Base-by-base conservation (phyloP, 768 basidiomycete genomes). In the Paxillus involutus region DNA sequence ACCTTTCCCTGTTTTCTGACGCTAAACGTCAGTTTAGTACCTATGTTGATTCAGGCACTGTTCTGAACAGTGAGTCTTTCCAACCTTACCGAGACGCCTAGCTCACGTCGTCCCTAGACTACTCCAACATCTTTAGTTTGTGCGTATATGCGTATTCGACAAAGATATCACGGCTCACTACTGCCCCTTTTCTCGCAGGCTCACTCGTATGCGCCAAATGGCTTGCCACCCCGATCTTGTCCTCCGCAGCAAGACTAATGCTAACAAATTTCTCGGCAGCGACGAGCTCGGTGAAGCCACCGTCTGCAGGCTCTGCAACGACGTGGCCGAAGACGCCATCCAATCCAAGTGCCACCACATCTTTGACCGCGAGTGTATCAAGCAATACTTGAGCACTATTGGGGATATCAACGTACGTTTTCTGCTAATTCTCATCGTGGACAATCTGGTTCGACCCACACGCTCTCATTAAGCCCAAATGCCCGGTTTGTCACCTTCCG, bases 131-230 rank as follows among this genome's bases (percentile, higher is more conserved):
- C 61, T 92, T 93, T 69, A 88, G 85, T 62, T 74, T 93, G 83
- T 88, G 61, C 68, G 83, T 65, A 26, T 26, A 44, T 40, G 6
- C 29, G 36, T n/a, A 10, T 10, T 32, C 11, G 21, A 21, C 16
- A 11, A 12, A n/a, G n/a, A 19, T 26, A 32, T 44, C 44, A 6
- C 26, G 45, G 3, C 30, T 53, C 21, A 44, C 44, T 47, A 49
- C 48, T 52, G 49, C 41, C 6, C 3, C 16, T 64, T 26, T 67
- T 48, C 71, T 52, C 63, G 58, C 48, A 87, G 92, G 61, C 84
- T 98, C 52, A 98, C 95, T 6, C 86, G 97, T 49, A 96, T 98
- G 93, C 79, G 92, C 43, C 92, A 94, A 76, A 90, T 94, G 90
- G 92, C 91, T 6, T 94, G 92, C 60, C 92, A 93, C 66, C 96